Evolutionary conservation across 805 yeast genomes (phyloP), one percentile per base, ranked within the genome.

Genomic region (Starmerella stellata): DNA sequence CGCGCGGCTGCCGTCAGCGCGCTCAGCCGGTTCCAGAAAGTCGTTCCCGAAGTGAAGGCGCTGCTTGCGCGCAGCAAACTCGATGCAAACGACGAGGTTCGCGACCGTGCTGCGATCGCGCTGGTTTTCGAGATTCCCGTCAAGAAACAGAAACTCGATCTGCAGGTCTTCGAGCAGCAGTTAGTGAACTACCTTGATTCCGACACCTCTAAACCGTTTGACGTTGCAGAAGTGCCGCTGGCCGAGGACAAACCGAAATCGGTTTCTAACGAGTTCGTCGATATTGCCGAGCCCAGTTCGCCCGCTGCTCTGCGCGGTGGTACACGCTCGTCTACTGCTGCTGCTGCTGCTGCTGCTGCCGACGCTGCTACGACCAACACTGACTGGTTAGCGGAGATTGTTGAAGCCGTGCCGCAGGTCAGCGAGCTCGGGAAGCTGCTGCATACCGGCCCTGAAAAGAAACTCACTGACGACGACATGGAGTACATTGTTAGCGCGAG

Each of bases 1-100:
- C 74, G 98, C 57, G 85, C 95, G 2, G 83, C 95, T 30, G 98
- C 98, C 1, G 93, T 90, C 32, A 72, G 80, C 49, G 85, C 96
- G 1, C 68, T 90, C 47, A 74, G 95, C 23, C 83, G 85, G 60
- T 90, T 87, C 63, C 93, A 92, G 5, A 63, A 80, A 41, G 70
- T 75, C 31, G 74, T 75, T 41, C 64, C 67, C 37, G 92, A 83
- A 48, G 78, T 87, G 50, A 68, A 68, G 49, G 77, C 78, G 43
- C 67, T 90, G 50, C 69, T 90, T 49, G 67, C 68, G 43, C 75
- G 95, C 62, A 82, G 93, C 49, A 69, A 83, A 38, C 78, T 71
- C 47, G 98, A 87, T 59, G 70, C 67, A 34, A 95, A 87, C 57
- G 98, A 87, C 60, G 98, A 87, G 61, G 98, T 90, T 25, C 81